Conservation (phyloP, 352 stramenopile species). For the Globisporangium cystogenes region DNA sequence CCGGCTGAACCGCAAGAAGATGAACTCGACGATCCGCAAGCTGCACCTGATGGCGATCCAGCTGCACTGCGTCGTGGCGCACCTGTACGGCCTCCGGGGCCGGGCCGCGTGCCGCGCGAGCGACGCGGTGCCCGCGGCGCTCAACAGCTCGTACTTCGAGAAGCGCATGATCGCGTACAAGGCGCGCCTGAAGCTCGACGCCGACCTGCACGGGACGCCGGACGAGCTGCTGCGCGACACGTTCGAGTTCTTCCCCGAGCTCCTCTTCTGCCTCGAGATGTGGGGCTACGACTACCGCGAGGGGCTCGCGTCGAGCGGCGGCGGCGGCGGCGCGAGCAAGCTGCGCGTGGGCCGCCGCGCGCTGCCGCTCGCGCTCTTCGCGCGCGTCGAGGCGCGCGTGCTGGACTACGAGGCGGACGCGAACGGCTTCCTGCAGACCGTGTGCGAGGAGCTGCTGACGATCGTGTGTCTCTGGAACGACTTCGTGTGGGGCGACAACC, state of each 20-base stretch:
- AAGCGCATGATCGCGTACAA: constrained; percentile 77
- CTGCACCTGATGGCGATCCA: constrained; percentile 73
- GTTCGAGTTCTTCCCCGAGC: constrained; percentile 73
- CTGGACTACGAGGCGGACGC: constrained; percentile 67
- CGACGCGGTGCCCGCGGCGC: constrained; percentile 45
- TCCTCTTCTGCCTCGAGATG: constrained; percentile 68
- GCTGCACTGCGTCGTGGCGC: constrained; percentile 60
- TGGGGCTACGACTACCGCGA: constrained; percentile 72
- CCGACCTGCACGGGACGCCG: constrained; percentile 27
- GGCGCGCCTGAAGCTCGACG: constrained; percentile 53
- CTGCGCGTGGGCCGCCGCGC: constrained; percentile 4
- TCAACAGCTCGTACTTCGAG: constrained; percentile 73
- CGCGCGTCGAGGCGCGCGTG: constrained; percentile 26
- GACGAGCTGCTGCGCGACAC: constrained; percentile 65
- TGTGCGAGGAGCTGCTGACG: constrained; percentile 69
- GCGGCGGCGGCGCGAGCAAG: constrained; percentile 17
- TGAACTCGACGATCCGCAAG: constrained; percentile 80
- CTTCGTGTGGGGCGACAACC: constrained; percentile 64
- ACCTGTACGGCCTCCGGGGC: constrained; percentile 62
- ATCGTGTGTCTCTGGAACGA: constrained; percentile 78
- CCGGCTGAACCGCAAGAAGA: constrained; percentile 69
- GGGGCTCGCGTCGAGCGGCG: constrained; percentile 2
- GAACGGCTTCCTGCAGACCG: constrained; percentile 48
- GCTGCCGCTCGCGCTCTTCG: constrained; percentile 43
- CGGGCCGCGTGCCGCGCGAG: constrained; percentile 42